Percentiles rank a stretch among this genome's conserved stretches.
These are phyloP conservation scores for Saturnispora zaruensis DNA, from an alignment of 805 yeast genomes.

Conservation along the genomic window DNA sequence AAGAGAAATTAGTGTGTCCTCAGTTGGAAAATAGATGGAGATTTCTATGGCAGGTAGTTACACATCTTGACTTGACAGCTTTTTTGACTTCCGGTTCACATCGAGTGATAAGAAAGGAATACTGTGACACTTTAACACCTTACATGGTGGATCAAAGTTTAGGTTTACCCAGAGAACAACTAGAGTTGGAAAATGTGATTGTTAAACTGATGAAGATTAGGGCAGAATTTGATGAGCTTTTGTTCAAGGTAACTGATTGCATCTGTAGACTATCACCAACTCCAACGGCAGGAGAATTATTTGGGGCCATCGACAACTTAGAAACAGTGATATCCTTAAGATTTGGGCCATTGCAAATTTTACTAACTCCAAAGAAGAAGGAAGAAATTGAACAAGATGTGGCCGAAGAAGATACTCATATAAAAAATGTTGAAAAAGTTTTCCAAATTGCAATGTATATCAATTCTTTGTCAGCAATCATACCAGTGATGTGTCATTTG, in stretches of 20 bases:
- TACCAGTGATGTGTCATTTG: slow-evolving; percentile 36
- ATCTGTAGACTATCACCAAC: slow-evolving; percentile 34
- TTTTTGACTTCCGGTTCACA: slow-evolving; percentile 42
- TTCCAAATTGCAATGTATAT: slow-evolving; percentile 17
- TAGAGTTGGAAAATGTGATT: slow-evolving; percentile 34
- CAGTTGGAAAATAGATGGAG: slow-evolving; percentile 29
- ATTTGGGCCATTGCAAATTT: slow-evolving; percentile 25
- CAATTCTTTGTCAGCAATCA: slow-evolving; percentile 28
- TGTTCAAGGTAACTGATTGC: slow-evolving; percentile 29
- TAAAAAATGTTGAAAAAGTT: slow-evolving; percentile 19
- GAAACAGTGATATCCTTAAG: slow-evolving; percentile 27
- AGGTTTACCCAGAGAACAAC: slow-evolving; percentile 26
- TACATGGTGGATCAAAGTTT: slow-evolving; percentile 26
- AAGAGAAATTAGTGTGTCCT: slow-evolving; percentile 2
- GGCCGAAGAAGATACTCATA: slow-evolving; percentile 14
- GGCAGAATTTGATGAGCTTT: slow-evolving; percentile 23
- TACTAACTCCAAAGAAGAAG: slow-evolving; percentile 18
- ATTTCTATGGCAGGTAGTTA: slow-evolving; percentile 48
- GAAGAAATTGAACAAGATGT: not conserved
- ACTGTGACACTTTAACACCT: slow-evolving; percentile 48
- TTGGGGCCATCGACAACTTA: slow-evolving; percentile 28
- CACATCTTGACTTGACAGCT: slow-evolving; percentile 37
- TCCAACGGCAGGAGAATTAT: slow-evolving; percentile 33
- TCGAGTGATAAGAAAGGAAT: slow-evolving; percentile 31
- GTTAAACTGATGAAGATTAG: slow-evolving; percentile 27